Evolutionary conservation across 2,329 filamentous ascomycete genomes (phyloP), one percentile per base, ranked within the genome.

Genomic region (Scedosporium apiospermum): DNA sequence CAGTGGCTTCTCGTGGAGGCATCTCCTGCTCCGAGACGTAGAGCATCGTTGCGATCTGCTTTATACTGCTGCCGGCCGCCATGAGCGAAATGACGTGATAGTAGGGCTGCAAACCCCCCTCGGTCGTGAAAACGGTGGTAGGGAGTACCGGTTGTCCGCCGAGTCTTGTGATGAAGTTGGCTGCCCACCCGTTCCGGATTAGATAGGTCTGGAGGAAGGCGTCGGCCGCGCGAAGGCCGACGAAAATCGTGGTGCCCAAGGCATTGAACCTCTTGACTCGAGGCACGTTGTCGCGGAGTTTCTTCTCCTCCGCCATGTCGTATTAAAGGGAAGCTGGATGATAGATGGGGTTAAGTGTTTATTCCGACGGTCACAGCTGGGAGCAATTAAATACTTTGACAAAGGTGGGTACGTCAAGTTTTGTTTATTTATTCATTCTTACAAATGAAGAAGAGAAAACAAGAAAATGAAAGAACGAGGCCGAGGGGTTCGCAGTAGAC

Each of bases 11-110:
- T 0, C 57, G 23, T 0, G 77, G 72, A 0, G 74, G 73, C 71
- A 87, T 80, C 12, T 79, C 75, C 66, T 86, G 82, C 57, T 77
- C 72, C 18, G 76, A 78, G 2, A 83, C 70, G 27, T 66, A 67
- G 1, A 75, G 68, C 14, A 80, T 72, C 80, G 84, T 71, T 80
- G 80, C 30, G 67, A 81, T 78, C 64, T 87, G 84, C 73, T 87
- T 87, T 30, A 80, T 63, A 26, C 77, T 74, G 46, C 75, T 77
- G 62, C 79, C 84, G 51, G 77, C 72, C 23, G 80, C 75, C 80
- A 87, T 84, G 61, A 71, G 73, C 5, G 86, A 70, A 7, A 87
- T 71, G 57, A 84, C 73, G 7, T 79, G 71, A 27, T 79, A 74
- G 65, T 81, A 79, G 0, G 77, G 79, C 18, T 80, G 81, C 0